Evolutionary conservation across 345 rosid genomes (phyloP).

Genomic region (Garcia nutans): DNA sequence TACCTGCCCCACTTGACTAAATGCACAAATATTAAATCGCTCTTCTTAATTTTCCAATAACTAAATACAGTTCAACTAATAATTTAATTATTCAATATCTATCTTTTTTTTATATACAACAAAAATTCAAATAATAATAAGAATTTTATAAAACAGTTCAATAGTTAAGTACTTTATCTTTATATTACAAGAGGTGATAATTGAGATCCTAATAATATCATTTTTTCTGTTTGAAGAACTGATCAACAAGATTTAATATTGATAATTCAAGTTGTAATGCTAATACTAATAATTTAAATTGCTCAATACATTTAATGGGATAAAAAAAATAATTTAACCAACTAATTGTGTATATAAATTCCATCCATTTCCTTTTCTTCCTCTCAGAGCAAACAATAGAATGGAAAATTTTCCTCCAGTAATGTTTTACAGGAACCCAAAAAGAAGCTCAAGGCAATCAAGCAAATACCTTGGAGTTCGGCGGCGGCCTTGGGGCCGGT

Average conservation of each 20-base stretch:
- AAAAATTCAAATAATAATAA: too few species aligned
- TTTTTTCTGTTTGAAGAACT: too few species aligned
- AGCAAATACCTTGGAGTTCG: conserved; percentile 31
- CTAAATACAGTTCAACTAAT: too few species aligned
- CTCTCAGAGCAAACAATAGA: background rate
- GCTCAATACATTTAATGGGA: background rate
- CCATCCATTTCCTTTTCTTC: background rate
- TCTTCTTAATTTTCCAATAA: too few species aligned
- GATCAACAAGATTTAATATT: too few species aligned
- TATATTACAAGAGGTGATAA: too few species aligned
- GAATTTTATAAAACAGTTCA: too few species aligned
- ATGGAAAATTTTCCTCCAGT: conserved; percentile 31
- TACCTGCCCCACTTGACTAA: conserved; percentile 26
- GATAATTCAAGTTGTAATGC: background rate
- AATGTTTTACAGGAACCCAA: conserved; percentile 25
- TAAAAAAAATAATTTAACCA: background rate
- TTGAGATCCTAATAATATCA: too few species aligned
- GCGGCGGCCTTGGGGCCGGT: conserved; percentile 36
- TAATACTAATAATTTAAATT: background rate
- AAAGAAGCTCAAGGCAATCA: conserved; percentile 31
- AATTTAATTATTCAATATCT: too few species aligned
- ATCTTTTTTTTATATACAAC: too few species aligned
- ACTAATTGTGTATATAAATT: background rate
- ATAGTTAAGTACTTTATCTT: too few species aligned
- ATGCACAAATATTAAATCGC: too few species aligned